A percentile compares a stretch with the other conserved stretches of the same genome.
These are phyloP conservation scores for Colletotrichum chrysophilum DNA, from an alignment of 2,329 filamentous ascomycete species.

Conservation along the genomic window DNA sequence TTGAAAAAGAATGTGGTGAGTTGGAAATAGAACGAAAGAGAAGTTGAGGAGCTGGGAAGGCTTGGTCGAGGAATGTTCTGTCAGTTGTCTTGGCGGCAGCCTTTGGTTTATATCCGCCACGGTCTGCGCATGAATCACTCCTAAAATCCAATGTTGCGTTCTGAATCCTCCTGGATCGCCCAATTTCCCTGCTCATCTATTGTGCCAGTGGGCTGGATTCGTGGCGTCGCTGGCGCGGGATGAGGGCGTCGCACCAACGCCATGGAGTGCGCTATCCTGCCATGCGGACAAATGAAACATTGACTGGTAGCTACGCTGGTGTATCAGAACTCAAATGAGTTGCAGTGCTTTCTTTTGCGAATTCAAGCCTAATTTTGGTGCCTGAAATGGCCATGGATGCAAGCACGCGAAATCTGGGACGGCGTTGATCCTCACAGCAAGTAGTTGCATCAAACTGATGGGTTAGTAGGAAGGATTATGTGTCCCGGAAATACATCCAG, in stretches of 20 bases:
- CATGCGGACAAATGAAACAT: neutral
- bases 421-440: neutral
- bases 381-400: neutral
- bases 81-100: neutral
- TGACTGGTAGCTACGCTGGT: neutral
- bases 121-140: neutral
- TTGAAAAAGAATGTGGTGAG: neutral
- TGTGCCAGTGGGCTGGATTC: neutral
- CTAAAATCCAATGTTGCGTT: neutral
- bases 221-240: neutral
- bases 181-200: neutral
- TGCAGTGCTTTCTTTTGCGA: neutral
- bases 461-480: neutral
- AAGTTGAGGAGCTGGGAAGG: neutral
- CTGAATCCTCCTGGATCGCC: neutral
- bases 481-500: rapidly evolving
- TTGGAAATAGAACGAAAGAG: neutral
- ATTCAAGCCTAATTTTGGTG: neutral
- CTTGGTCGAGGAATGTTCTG: neutral
- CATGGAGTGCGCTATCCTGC: neutral
- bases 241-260: neutral
- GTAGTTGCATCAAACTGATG: neutral
- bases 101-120: neutral
- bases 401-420: neutral
- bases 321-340: neutral